A percentile compares a stretch with the other conserved stretches of the same genome.
These are phyloP conservation scores for Piper longum DNA, from an alignment of 164 flowering plant genomes.

Conservation along the genomic window DNA sequence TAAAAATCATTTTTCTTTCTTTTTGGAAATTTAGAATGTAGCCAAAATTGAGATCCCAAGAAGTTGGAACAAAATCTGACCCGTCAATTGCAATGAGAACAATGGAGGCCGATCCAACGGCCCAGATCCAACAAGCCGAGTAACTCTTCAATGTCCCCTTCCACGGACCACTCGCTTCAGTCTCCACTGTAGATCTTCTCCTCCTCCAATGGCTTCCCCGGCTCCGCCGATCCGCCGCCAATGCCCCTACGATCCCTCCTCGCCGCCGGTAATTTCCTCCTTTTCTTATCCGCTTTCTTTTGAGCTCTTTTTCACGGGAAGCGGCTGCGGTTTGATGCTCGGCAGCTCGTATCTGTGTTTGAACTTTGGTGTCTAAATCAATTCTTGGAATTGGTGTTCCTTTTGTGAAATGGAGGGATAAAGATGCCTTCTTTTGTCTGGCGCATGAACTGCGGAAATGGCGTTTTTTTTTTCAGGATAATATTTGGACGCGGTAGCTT, in stretches of 20 bases:
- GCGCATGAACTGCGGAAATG: no score
- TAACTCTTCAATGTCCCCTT: not conserved
- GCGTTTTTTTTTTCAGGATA: no score
- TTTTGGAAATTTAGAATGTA: no score
- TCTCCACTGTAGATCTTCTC: not conserved
- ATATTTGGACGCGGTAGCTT: no score
- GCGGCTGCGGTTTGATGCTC: not conserved
- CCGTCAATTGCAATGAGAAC: not conserved
- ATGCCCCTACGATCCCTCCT: conserved; percentile 35
- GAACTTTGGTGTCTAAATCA: no score
- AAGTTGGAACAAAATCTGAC: not conserved
- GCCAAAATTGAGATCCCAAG: not conserved
- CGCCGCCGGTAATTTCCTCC: conserved; percentile 28
- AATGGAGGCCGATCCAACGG: not conserved
- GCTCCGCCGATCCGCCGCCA: conserved; percentile 62
- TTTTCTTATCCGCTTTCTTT: not conserved
- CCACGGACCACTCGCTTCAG: not conserved
- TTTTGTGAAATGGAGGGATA: not conserved
- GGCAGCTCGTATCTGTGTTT: not conserved
- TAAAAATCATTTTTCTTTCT: not conserved
- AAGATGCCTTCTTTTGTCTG: not conserved
- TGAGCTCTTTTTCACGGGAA: no score
- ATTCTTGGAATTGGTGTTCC: not conserved
- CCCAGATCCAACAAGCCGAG: not conserved
- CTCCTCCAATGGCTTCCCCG: conserved; percentile 34